phyloP scores from a whole-genome alignment of 192 early-diverging fungal genomes.

The Coemansia sp. region DNA sequence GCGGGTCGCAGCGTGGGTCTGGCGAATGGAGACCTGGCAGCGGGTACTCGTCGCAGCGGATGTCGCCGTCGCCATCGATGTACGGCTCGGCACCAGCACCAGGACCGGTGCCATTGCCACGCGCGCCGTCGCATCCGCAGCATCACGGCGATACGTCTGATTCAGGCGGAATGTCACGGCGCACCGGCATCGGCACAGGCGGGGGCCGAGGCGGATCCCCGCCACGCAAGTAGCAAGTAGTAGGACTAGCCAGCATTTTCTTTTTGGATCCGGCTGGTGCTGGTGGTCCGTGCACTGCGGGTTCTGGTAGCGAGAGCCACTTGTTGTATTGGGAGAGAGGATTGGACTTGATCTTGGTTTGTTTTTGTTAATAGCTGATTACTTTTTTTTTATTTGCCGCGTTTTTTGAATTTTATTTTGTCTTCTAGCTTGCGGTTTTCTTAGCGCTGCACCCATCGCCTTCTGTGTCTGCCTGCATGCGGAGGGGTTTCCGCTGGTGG shows the following conservation, averaged over 20 bases:
- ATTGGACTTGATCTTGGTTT: too few relatives aligned
- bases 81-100: constrained; percentile 4
- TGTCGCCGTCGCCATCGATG: constrained; percentile 17
- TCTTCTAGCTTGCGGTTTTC: too few relatives aligned
- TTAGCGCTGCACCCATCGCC: too few relatives aligned
- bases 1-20: constrained; percentile 15
- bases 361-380: too few relatives aligned
- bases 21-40: constrained; percentile 29
- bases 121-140: constrained; percentile 15
- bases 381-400: too few relatives aligned
- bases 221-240: constrained; percentile 11
- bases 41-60: constrained; percentile 19
- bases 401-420: too few relatives aligned
- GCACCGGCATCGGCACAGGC: constrained; percentile 13
- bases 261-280: background rate
- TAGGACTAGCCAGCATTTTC: background rate
- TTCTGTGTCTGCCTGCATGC: too few relatives aligned
- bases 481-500: too few relatives aligned
- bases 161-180: background rate
- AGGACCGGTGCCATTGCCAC: constrained; percentile 14
- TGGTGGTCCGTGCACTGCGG: too few relatives aligned
- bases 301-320: too few relatives aligned
- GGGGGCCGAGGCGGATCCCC: constrained; percentile 37
- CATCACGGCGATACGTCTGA: constrained; percentile 3
- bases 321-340: too few relatives aligned